Base-by-base conservation (phyloP, 352 stramenopile genomes). In the Pseudoperonospora humuli region DNA sequence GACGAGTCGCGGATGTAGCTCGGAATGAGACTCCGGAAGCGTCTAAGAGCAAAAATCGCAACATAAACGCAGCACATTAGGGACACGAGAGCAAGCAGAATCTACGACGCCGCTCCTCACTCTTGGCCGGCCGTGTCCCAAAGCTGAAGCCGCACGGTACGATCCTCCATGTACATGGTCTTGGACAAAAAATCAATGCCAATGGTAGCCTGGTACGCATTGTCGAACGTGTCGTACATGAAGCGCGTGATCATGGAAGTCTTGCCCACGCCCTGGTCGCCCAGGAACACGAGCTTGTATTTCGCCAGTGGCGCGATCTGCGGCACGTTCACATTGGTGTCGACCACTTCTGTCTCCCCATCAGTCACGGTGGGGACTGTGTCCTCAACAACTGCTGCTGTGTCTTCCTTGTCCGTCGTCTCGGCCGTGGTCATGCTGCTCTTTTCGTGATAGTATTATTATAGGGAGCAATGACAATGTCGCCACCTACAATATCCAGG, bases 111-210 rank as follows among this genome's bases (percentile, higher is more conserved):
- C 14, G 11, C n/a, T 23, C 66, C 73, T 44, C 68, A 90, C 76
- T 99, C 96, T 70, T 99, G 95, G 10, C 95, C 96, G 1, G 96
- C 96, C 10, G 96, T 99, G 66, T 99, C 96, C 96, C 96, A 99
- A 15, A 99, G 83, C 74, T 99, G 96, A 48, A 99, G 74, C 23
- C 96, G 83, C 43, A 99, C 95, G 0, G 96, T 99, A 44, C 96
- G 86, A 61, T 99, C 96, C 64, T 98, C 87, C 67, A 97, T 83
- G 57, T 97, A 97, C 89, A 98, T 97, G 29, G 97, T 99, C 74
- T 99, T 99, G 52, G 93, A 98, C 15, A 99, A 65, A 47, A 99
- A 99, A 65, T 99, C 97, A 61, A 99, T 99, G 35, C 97, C 97
- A 61, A 99, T 99, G 2, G 97, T 99, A 33, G 96, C 96, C 66